Conservation (phyloP, 148 eudicot species). For the Camellia sinensis region DNA sequence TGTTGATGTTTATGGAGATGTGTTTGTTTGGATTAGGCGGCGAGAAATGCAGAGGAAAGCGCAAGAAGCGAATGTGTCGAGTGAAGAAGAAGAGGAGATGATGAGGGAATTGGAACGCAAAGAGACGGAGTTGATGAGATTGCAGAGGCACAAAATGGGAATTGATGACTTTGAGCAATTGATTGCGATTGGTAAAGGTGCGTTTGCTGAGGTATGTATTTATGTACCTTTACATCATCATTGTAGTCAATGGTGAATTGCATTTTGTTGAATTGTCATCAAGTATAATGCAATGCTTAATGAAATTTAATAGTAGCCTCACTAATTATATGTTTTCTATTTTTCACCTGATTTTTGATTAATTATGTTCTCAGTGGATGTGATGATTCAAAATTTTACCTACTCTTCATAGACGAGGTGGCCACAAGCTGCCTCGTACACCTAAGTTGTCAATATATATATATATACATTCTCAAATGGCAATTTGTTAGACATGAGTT, state of each 20-base stretch:
- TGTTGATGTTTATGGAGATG: neutral
- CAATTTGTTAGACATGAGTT: neutral
- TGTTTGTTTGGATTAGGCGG: constrained; percentile 34
- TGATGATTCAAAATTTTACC: too few relatives aligned
- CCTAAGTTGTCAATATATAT: neutral
- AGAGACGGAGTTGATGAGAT: constrained; percentile 70
- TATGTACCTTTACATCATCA: neutral
- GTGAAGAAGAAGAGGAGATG: constrained; percentile 67
- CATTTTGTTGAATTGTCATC: neutral
- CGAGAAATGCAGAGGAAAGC: constrained; percentile 56
- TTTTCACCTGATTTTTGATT: neutral
- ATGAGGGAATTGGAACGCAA: constrained; percentile 56
- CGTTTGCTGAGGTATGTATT: constrained; percentile 62
- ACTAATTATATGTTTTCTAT: too few relatives aligned
- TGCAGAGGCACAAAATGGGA: constrained; percentile 74
- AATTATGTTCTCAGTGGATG: neutral
- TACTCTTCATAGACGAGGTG: too few relatives aligned
- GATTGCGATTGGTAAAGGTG: constrained; percentile 72
- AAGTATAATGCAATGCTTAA: neutral
- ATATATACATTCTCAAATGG: neutral
- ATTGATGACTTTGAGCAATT: constrained; percentile 73
- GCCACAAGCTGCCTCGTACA: too few relatives aligned
- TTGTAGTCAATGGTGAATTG: neutral
- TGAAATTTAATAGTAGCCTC: too few relatives aligned
- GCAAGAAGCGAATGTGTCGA: constrained; percentile 52